A percentile compares a stretch with the other conserved stretches of the same genome.
Conservation (phyloP, 176 grass and related monocot genomes). For the Triticum urartu region DNA sequence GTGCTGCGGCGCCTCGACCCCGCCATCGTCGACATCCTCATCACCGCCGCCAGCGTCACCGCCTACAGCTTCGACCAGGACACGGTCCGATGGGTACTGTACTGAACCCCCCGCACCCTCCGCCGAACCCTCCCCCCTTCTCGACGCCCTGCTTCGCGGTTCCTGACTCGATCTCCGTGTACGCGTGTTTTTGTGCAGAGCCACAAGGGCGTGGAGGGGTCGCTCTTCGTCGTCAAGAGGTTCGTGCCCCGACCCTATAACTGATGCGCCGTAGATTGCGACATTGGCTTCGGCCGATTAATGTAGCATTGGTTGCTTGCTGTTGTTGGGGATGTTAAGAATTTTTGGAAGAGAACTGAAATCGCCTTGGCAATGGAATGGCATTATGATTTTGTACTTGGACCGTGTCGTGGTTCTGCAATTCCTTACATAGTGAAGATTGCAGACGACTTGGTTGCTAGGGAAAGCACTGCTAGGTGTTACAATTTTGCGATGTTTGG, state of each 20-base stretch:
- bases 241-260: background rate
- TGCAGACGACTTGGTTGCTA: no score
- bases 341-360: no score
- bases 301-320: no score
- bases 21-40: slow-evolving; percentile 58
- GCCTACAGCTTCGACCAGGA: slow-evolving; percentile 49
- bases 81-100: slow-evolving; percentile 37
- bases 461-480: no score
- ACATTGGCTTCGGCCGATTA: background rate
- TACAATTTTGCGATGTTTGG: no score
- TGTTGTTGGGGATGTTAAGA: no score
- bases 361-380: no score
- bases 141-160: slow-evolving; percentile 5
- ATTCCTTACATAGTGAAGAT: no score
- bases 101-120: background rate
- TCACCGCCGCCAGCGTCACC: slow-evolving; percentile 55
- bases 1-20: slow-evolving; percentile 75
- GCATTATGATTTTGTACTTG: no score
- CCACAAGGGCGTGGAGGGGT: slow-evolving; percentile 64
- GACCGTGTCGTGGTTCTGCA: no score
- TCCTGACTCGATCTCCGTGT: background rate
- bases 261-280: background rate
- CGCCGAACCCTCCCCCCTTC: background rate
- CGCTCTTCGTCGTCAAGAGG: slow-evolving; percentile 75
- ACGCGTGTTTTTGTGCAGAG: slow-evolving; percentile 25